Evolutionary conservation across 129 eudicot genomes (phyloP), one percentile per base, ranked within the genome.

Genomic region (Ambrosia artemisiifolia): DNA sequence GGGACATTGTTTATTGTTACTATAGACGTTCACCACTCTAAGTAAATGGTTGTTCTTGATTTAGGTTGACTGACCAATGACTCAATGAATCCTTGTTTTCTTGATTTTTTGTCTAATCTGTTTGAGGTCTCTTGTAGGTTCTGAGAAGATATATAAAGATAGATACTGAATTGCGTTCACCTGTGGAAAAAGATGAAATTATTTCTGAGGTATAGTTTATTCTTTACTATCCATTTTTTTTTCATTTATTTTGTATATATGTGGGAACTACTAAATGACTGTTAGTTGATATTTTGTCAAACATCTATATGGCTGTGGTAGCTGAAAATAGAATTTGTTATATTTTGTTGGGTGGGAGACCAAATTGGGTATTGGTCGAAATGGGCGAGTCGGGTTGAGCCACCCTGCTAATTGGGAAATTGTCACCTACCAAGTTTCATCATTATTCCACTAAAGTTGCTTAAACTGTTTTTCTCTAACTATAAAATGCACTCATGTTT

Each of bases 121-220:
- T 81, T 61, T 74, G 79, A 55, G 34, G 40, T 4, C 43, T 67
- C 56, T 73, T 79, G 60, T 72, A 94, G 98, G 91, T 80, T 81
- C 48, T 94, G 44, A 86, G 89, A 70, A 88, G 78, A 80, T 86
- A 34, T 30, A 70, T 77, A 50, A 88, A 85, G 84, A 70, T 82
- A 48, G 99, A 85, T 53, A 82, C 83, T 30, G 98, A 93, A 84
- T 17, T 94, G 62, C 96, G 93, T 13, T 75, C 84, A 38, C 99
- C 91, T 18, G 97, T 90, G 81, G 85, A 87, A 3, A 90, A 90
- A 80, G 96, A 90, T 54, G 96, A 94, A 76, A 69, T 94, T 30
- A 35, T 94, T 33, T 81, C 91, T 18, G 96, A 88, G 98, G 97
- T 90, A 78, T 62, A 43, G 3, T 67, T 35, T 73, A 63, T 30